These are phyloP conservation scores for Cystofilobasidium bisporidii DNA, from an alignment of 768 basidiomycete species.

Conservation along the genomic window DNA sequence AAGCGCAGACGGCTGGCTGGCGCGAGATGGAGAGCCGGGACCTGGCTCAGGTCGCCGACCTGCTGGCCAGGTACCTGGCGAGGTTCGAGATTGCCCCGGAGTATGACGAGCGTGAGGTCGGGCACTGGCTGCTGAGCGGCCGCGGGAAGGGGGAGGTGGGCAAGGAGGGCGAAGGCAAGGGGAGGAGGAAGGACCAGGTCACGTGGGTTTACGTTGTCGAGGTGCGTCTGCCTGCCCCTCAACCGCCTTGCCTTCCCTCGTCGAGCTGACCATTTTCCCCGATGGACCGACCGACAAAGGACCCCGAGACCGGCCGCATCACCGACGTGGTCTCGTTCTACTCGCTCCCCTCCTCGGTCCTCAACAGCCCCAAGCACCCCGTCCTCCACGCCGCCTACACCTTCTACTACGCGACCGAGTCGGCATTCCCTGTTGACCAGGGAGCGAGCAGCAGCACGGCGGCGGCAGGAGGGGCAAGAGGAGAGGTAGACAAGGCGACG, in stretches of 20 bases:
- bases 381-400: conserved; percentile 86
- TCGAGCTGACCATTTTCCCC: too few relatives aligned
- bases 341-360: conserved; percentile 86
- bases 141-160: conserved; percentile 52
- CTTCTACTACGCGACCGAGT: conserved; percentile 85
- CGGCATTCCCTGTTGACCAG: conserved; percentile 47
- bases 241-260: too few relatives aligned
- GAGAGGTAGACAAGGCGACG: conserved; percentile 18
- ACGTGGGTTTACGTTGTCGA: conserved; percentile 96
- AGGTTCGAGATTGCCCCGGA: conserved; percentile 75
- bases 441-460: conserved; percentile 1
- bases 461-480: conserved; percentile 16
- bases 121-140: conserved; percentile 82
- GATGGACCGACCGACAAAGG: too few relatives aligned
- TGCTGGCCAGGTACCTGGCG: conserved; percentile 68
- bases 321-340: conserved; percentile 98
- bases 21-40: conserved; percentile 83
- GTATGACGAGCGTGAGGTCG: conserved; percentile 64
- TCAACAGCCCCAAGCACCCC: conserved; percentile 60
- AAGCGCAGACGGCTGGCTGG: conserved; percentile 48
- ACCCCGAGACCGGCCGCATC: conserved; percentile 68
- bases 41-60: conserved; percentile 55
- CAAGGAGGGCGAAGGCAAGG: conserved; percentile 43
- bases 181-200: conserved; percentile 36
- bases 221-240: conserved; percentile 47